Evolutionary conservation across 139 green algal species (phyloP).

Genomic region (Edaphochlamys debaryana): DNA sequence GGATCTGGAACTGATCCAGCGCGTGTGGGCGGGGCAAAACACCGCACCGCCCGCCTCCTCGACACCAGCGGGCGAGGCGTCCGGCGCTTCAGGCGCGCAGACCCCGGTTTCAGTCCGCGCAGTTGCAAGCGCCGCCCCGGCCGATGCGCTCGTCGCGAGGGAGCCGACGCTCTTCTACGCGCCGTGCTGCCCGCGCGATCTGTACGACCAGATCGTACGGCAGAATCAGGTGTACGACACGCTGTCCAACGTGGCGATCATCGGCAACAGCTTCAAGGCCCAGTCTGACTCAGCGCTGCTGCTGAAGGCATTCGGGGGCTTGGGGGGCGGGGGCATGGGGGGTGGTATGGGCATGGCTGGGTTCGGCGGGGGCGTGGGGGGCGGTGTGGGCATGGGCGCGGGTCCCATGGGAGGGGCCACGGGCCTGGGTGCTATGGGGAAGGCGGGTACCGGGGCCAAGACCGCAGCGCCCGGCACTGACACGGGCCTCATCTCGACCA

Average conservation of each 20-base stretch:
- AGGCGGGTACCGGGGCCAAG: too few relatives aligned
- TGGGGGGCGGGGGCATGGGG: background rate
- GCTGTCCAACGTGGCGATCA: constrained; percentile 27
- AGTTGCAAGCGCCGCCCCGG: background rate
- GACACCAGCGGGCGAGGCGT: too few relatives aligned
- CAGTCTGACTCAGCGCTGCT: constrained; percentile 27
- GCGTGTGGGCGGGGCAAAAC: background rate
- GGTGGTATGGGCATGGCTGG: background rate
- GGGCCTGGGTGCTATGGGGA: background rate
- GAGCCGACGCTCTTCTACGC: constrained; percentile 37
- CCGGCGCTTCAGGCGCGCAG: too few relatives aligned
- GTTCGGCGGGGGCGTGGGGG: background rate
- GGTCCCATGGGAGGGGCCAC: background rate
- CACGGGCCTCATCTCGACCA: too few relatives aligned
- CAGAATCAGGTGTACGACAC: constrained; percentile 11
- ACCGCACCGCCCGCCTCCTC: too few relatives aligned
- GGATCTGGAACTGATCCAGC: constrained; percentile 6
- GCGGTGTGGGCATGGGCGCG: background rate
- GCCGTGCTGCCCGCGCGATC: constrained; percentile 27
- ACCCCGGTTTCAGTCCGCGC: background rate
- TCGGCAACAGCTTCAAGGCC: constrained; percentile 35
- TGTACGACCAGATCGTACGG: constrained; percentile 34
- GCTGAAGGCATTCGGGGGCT: background rate
- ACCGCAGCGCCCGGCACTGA: too few relatives aligned
- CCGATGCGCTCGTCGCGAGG: background rate